Evolutionary conservation across 2,329 filamentous ascomycete genomes (phyloP).

Genomic region (Arthrobotrys entomopaga): DNA sequence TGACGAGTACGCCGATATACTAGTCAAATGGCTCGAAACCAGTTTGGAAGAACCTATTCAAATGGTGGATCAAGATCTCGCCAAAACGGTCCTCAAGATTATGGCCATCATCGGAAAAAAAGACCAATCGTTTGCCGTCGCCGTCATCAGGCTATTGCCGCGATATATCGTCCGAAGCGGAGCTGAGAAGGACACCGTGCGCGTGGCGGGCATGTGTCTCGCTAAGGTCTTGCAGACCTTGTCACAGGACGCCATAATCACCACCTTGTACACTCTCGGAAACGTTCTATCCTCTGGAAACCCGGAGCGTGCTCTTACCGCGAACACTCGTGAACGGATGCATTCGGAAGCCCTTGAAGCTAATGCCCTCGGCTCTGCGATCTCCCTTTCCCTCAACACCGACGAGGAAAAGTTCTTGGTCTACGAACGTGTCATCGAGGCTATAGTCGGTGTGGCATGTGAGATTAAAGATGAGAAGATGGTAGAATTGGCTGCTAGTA

Average conservation of each 20-base stretch:
- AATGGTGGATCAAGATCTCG: slow-evolving; percentile 81
- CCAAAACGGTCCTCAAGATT: slow-evolving; percentile 79
- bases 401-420: slow-evolving; percentile 82
- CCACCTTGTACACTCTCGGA: slow-evolving; percentile 93
- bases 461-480: slow-evolving; percentile 89
- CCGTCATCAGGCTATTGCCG: slow-evolving; percentile 80
- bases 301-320: slow-evolving; percentile 66
- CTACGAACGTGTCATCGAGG: slow-evolving; percentile 90
- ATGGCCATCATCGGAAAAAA: slow-evolving; percentile 83
- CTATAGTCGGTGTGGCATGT: slow-evolving; percentile 88
- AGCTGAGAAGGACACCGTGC: slow-evolving; percentile 74
- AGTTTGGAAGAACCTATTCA: slow-evolving; percentile 80
- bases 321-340: slow-evolving; percentile 61
- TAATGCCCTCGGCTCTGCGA: slow-evolving; percentile 74
- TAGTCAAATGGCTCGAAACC: slow-evolving; percentile 87
- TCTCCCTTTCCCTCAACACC: slow-evolving; percentile 78
- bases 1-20: slow-evolving; percentile 70
- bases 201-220: slow-evolving; percentile 82
- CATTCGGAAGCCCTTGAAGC: slow-evolving; percentile 57
- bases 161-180: slow-evolving; percentile 87
- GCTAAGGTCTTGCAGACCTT: slow-evolving; percentile 82
- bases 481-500: slow-evolving; percentile 88
- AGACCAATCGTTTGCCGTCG: slow-evolving; percentile 77
- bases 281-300: slow-evolving; percentile 85
- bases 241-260: slow-evolving; percentile 92